Evolutionary conservation across 345 rosid genomes (phyloP).

Genomic region (Salix arbutifolia): DNA sequence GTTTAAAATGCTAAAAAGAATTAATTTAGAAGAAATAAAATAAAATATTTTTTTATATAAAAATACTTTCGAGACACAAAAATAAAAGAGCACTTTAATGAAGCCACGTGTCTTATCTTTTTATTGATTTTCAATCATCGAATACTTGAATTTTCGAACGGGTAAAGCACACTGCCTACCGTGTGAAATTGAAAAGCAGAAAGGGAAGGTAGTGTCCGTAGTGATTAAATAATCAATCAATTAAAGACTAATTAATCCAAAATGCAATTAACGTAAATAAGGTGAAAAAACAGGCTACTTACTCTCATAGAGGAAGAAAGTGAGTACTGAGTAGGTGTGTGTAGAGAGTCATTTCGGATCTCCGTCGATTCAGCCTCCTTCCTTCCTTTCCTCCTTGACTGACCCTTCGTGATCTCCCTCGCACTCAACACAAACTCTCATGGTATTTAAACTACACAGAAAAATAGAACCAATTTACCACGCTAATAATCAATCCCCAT

Average conservation of each 20-base stretch:
- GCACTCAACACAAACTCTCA: neutral
- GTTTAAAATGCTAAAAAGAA: too few species aligned
- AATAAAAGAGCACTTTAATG: too few species aligned
- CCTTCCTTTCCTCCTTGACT: neutral
- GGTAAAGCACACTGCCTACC: too few species aligned
- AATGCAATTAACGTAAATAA: constrained; percentile 27
- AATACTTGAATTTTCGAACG: too few species aligned
- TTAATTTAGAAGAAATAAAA: too few species aligned
- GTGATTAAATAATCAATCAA: neutral
- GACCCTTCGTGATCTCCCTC: neutral
- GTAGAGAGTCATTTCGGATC: constrained; percentile 29
- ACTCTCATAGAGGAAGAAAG: neutral
- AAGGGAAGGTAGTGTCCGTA: neutral
- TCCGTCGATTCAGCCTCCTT: constrained; percentile 31
- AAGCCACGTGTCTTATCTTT: too few species aligned
- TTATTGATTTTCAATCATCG: too few species aligned
- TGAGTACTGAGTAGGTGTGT: constrained; percentile 3
- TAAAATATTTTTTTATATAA: too few species aligned
- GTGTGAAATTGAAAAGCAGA: too few species aligned
- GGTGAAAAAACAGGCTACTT: neutral
- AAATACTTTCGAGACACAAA: too few species aligned
- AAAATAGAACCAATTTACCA: neutral
- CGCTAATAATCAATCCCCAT: neutral
- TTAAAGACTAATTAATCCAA: neutral
- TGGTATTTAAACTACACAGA: neutral